These are phyloP conservation scores for Cardiosporidium cionae DNA, from an alignment of 169 alveolate species.

Conservation along the genomic window DNA sequence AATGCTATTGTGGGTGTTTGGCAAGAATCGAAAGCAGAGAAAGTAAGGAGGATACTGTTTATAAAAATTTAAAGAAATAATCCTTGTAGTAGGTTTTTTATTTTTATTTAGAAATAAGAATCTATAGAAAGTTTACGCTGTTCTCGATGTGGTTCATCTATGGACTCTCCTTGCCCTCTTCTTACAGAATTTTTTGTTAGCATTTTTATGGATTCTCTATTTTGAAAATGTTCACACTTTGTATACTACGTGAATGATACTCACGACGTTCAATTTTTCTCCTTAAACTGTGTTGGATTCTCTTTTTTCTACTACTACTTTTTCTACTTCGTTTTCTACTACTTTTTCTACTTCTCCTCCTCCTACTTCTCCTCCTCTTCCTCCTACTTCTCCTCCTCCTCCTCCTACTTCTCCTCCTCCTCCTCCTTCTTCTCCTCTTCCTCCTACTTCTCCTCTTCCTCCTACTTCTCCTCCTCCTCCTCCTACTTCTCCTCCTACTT, in stretches of 20 bases:
- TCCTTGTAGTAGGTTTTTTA: no score
- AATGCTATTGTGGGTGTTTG: slow-evolving; percentile 96
- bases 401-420: neutral
- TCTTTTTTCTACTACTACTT: neutral
- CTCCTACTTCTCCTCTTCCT: neutral
- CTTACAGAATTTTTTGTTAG: no score
- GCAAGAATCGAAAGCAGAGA: slow-evolving; percentile 75
- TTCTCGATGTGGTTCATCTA: no score
- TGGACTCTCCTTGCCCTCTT: no score
- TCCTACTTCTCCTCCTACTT: neutral
- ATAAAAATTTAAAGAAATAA: no score
- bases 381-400: neutral
- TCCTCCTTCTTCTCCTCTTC: neutral
- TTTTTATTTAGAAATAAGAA: no score
- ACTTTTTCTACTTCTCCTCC: neutral
- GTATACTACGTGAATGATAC: neutral
- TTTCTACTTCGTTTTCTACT: neutral
- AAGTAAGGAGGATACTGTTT: no score
- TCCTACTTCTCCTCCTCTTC: neutral
- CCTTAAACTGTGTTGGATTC: neutral
- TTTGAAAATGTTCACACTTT: no score
- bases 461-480: neutral
- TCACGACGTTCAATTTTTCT: neutral
- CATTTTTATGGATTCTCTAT: no score
- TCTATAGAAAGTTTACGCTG: no score